A percentile compares a stretch with the other conserved stretches of the same genome.
These are phyloP conservation scores for Zalaria sp. DNA, from an alignment of 2,329 filamentous ascomycete genomes.

Conservation along the genomic window DNA sequence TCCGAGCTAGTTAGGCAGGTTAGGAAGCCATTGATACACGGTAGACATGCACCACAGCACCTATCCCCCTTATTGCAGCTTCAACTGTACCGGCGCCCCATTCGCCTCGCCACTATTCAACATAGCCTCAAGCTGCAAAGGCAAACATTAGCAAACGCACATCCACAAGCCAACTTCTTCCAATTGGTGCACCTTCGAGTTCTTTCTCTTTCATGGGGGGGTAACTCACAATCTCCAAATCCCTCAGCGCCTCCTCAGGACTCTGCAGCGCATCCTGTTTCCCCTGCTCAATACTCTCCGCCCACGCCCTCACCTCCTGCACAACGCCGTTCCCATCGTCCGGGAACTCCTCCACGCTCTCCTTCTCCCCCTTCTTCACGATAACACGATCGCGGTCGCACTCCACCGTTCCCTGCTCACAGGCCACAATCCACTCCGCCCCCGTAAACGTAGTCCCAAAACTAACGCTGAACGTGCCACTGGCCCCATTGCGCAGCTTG, in stretches of 20 bases:
- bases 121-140: constrained; percentile 20
- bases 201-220: not conserved
- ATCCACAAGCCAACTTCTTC: not conserved
- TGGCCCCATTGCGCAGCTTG: constrained; percentile 37
- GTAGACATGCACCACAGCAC: too few species aligned
- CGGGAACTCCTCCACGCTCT: constrained; percentile 26
- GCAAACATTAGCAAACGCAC: not conserved
- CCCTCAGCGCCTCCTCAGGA: constrained; percentile 44
- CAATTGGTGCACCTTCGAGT: not conserved
- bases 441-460: constrained; percentile 42
- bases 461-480: constrained; percentile 43
- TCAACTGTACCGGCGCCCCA: constrained; percentile 19
- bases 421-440: constrained; percentile 43
- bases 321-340: constrained; percentile 39
- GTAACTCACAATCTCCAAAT: constrained; percentile 41
- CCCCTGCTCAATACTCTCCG: constrained; percentile 34
- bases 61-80: constrained; percentile 6
- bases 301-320: constrained; percentile 49
- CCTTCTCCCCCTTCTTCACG: constrained; percentile 14
- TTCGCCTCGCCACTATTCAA: constrained; percentile 25
- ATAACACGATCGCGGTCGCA: constrained; percentile 31
- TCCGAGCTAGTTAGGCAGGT: too few species aligned
- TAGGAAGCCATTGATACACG: too few species aligned
- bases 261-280: constrained; percentile 36
- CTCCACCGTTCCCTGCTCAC: constrained; percentile 42